Base-by-base conservation (phyloP, 306 rosid species). In the Fragaria vesca region DNA sequence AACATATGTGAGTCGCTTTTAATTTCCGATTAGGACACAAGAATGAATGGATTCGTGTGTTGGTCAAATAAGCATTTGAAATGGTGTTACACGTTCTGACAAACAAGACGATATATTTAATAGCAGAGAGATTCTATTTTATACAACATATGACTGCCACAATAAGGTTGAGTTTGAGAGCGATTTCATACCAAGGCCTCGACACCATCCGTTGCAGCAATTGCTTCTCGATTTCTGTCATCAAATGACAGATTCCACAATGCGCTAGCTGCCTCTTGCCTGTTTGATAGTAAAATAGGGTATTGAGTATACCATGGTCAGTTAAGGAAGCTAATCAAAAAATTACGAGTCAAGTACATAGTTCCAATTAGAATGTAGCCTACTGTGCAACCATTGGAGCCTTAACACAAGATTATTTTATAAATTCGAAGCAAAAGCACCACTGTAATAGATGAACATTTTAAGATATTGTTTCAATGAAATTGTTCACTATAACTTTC, bases 221-320 rank as follows among this genome's bases (percentile, higher is more conserved):
- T 93, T 79, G 98, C 94, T 80, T 96, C 99, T 81, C 99, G 89
- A 82, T 96, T 96, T 90, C 97, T 90, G 85, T 96, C 99, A 48
- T 96, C 99, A 84, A 96, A 96, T 38, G 99, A 96, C 80, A 96
- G 86, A 85, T 96, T 96, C 99, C 99, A 96, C 76, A 96, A 89
- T 12, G 99, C 99, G 67, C 99, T 98, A 66, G 98, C 99, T 57
- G 99, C 97, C 86, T 96, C 99, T 93, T 96, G 99, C 87, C 99
- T 96, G 86, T 76, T 58, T 24, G 55, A 81, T 26, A 42, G 68
- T 61, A 75, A 75, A 74, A 16, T 26, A 43, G 2, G 70, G 20
- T 58, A 43, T 18, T 16, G 15, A 8, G 46, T 42, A 40, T 17
- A 61, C 71, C 11, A 28, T 28, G 57, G 71, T 46, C 51, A 17